Percentiles rank a stretch among this genome's conserved stretches.
These are phyloP conservation scores for Erodium trifolium DNA, from an alignment of 441 rosid genomes.

Conservation along the genomic window DNA sequence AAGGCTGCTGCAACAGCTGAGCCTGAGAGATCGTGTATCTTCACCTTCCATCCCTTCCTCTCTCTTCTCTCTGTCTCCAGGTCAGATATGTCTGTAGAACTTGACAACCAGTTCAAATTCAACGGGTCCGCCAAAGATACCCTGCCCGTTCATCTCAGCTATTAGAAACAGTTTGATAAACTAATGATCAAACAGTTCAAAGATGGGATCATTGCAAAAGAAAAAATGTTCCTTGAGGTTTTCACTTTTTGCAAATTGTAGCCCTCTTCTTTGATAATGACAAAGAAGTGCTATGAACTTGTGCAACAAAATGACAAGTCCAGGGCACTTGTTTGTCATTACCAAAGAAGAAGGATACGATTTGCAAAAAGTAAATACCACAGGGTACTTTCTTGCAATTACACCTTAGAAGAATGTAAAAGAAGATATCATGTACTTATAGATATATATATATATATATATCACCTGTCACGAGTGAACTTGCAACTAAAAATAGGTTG, in stretches of 20 bases:
- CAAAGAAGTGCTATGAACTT: too few relatives aligned
- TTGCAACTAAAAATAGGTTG: conserved; percentile 92
- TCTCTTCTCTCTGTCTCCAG: conserved; percentile 71
- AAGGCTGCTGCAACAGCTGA: conserved; percentile 94
- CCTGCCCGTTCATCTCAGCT: conserved; percentile 37
- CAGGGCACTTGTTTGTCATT: too few relatives aligned
- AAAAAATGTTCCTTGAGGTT: too few relatives aligned
- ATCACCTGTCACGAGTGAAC: conserved; percentile 82
- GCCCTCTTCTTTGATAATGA: too few relatives aligned
- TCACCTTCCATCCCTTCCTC: conserved; percentile 94
- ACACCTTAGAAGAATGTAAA: not conserved
- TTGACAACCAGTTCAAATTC: too few relatives aligned
- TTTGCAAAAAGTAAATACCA: too few relatives aligned
- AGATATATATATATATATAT: conserved; percentile 11
- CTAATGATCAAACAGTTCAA: not conserved
- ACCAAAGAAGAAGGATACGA: too few relatives aligned
- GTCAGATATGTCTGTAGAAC: conserved; percentile 33
- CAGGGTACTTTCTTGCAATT: too few relatives aligned
- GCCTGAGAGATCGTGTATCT: conserved; percentile 93
- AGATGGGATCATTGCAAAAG: too few relatives aligned
- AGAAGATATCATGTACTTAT: not conserved
- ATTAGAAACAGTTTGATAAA: conserved; percentile 12
- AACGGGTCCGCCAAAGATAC: conserved; percentile 33
- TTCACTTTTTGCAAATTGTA: too few relatives aligned
- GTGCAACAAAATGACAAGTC: too few relatives aligned